A percentile compares a stretch with the other conserved stretches of the same genome.
Evolutionary conservation across 169 alveolate genomes (phyloP).

Genomic region (Plasmodium ovale): DNA sequence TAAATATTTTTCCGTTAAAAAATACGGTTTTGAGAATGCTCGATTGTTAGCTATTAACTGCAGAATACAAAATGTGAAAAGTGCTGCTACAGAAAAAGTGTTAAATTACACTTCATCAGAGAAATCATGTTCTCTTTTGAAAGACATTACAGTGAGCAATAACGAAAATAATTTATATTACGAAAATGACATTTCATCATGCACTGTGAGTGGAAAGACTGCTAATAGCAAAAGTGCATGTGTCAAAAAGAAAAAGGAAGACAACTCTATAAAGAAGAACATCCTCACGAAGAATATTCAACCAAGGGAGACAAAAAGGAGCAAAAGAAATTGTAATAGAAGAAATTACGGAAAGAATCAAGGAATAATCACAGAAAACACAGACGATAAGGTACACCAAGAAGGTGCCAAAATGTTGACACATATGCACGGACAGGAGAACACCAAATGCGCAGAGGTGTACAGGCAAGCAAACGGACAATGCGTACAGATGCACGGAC

Average conservation of each 20-base stretch:
- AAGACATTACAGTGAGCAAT: neutral
- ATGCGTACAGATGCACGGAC: no score
- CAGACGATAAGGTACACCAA: no score
- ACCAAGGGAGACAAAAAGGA: no score
- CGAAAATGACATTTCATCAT: neutral
- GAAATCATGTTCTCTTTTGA: neutral
- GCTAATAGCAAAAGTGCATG: neutral
- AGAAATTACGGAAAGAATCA: neutral
- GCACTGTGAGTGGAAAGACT: neutral
- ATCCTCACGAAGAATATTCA: no score
- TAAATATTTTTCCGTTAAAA: slow-evolving; percentile 84
- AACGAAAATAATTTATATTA: neutral
- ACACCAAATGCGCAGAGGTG: no score
- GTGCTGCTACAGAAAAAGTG: neutral
- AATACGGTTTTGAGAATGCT: slow-evolving; percentile 87
- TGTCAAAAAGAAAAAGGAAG: neutral
- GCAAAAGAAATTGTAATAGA: no score
- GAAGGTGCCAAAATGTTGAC: no score
- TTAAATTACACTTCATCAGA: neutral
- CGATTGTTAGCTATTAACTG: slow-evolving; percentile 84
- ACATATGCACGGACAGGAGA: no score
- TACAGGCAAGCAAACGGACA: no score
- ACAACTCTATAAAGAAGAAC: no score
- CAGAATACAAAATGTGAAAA: slow-evolving; percentile 72
- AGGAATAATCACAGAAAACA: no score